Base-by-base conservation (phyloP, 1,139 yeast species). In the Arxiozyma slooffiae region DNA sequence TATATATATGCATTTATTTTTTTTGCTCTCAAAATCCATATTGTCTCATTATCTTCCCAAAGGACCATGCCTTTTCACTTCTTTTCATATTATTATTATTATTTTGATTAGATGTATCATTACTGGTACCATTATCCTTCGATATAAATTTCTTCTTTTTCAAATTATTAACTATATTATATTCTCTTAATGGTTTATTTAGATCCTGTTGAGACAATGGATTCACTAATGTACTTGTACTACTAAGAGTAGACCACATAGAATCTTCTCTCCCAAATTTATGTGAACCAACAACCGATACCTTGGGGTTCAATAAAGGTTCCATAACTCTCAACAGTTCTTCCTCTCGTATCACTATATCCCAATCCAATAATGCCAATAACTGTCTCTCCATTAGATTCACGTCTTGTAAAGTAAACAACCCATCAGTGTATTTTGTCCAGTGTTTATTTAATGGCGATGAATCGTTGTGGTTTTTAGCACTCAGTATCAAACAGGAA, bases 341-440 rank as follows among this genome's bases (percentile, higher is more conserved):
- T 17, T 70, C 71, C 57, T 75, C 78, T 44, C 72, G 67, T 30
- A 84, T 79, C 50, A 74, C 69, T 52, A 83, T 70, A 63, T 85
- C 82, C 90, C 90, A 85, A 67, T 82, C 77, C 61, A 85, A 71
- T 52, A 84, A 71, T 61, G 74, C 79, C 52, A 83, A 71, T 55
- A 85, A 71, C 67, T 85, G 92, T 66, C 88, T 78, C 68, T 85
- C 94, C 89, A 85, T 85, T 53, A 84, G 72, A 66, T 84, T 85
- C 57, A 85, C 81, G 63, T 85, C 94, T 57, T 80, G 79, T 52
- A 76, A 70, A 49, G 74, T 71, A 67, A 85, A 83, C 44, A 84
- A 71, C 1, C 86, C 88, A 59, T 84, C 88, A 17, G 90, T 82
- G 67, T 82, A 81, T 56, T 74, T 77, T 38, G 87, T 81, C 94